Evolutionary conservation across 495 filamentous ascomycete species (phyloP), one percentile per base, ranked within the genome.

Genomic region (Beverwykella pulmonaria): DNA sequence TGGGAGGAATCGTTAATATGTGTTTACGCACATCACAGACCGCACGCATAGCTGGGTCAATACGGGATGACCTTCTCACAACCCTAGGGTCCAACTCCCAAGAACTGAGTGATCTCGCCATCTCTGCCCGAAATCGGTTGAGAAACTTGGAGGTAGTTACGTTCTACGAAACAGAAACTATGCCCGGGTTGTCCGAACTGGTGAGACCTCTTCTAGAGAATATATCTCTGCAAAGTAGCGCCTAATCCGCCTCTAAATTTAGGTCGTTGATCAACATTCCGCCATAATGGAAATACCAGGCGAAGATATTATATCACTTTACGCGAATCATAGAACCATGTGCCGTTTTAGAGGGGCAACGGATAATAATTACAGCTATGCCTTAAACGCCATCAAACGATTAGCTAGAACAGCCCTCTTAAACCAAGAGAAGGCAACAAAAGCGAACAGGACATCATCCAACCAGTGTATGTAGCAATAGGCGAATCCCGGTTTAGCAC

Each of bases 321-420:
- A 63, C n/a, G 61, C 47, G 5, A 32, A 72, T 50, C 70, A 72
- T 53, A 50, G 68, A 25, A 53, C 12, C 23, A 70, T 72, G 53
- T 72, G 70, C 49, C 67, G 70, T 6, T 66, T 70, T 57, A 41
- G 47, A 17, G 49, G 25, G 49, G 54, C 50, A 20, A 55, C 7
- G 46, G 48, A 54, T 25, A 20, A 68, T 15, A 48, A 50, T 14
- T 63, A 71, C 53, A 19, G 27, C 30, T 14, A 14, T 25, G 57
- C 47, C 26, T 41, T 47, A 7, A 66, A 53, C 26, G 26, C 10
- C 17, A 39, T 66, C 34, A 17, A 23, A 25, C 63, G 63, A 44
- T 46, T 66, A 22, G 55, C 47, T 22, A 12, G 62, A 39, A 30
- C 34, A 17, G 62, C 62, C 5, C 32, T 23, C 17, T 17, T 23